Percentiles rank a stretch among this genome's conserved stretches.
Evolutionary conservation across 495 filamentous ascomycete genomes (phyloP).

Genomic region (Annulohypoxylon stygium): DNA sequence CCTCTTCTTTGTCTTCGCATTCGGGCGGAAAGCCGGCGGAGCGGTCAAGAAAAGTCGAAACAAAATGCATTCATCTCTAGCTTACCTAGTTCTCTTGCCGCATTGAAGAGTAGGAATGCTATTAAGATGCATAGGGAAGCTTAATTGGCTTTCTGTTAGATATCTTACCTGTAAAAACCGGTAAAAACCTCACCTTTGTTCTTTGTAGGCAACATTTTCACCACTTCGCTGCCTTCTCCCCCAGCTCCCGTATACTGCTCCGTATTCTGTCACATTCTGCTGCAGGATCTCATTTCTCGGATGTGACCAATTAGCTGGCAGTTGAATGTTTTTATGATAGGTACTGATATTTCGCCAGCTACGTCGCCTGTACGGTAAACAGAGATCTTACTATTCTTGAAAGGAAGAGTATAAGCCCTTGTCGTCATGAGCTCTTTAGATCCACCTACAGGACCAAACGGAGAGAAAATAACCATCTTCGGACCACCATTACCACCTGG

Average conservation of each 20-base stretch:
- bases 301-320: not conserved
- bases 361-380: not conserved
- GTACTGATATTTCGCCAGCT: constrained; percentile 5
- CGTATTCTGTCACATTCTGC: constrained; percentile 9
- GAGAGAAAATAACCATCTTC: not conserved
- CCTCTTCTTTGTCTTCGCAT: constrained; percentile 34
- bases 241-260: constrained; percentile 7
- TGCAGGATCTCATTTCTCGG: not conserved
- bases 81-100: constrained; percentile 20
- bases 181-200: constrained; percentile 34
- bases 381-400: not conserved
- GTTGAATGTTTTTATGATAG: constrained; percentile 12
- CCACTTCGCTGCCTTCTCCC: constrained; percentile 32
- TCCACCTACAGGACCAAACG: not conserved
- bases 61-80: constrained; percentile 34
- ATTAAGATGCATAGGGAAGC: constrained; percentile 7
- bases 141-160: constrained; percentile 22
- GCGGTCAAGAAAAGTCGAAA: constrained; percentile 16
- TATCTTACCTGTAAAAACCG: not conserved
- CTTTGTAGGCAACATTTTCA: constrained; percentile 24
- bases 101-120: constrained; percentile 39
- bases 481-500: not conserved
- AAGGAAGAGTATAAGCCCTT: not conserved
- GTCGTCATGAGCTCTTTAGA: constrained; percentile 19
- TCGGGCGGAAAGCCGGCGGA: not conserved